These are phyloP conservation scores for Trametes coccinea DNA, from an alignment of 768 basidiomycete species.

Conservation along the genomic window DNA sequence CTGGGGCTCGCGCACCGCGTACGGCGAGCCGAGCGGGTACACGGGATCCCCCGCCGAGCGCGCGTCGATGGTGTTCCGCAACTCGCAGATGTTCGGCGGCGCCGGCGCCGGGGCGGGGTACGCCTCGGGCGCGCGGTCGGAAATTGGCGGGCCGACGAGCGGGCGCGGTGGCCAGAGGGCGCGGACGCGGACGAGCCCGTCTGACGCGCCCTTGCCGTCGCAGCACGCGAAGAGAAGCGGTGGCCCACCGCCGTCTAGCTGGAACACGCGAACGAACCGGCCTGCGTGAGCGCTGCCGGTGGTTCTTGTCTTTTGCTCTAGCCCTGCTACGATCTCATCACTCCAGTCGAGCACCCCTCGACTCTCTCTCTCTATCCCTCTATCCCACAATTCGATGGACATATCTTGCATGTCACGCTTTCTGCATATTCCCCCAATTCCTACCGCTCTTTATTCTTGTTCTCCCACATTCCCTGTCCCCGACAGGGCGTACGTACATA, in stretches of 20 bases:
- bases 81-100: conserved; percentile 15
- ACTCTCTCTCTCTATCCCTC: neutral
- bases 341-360: neutral
- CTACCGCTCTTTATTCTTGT: neutral
- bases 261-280: conserved; percentile 26
- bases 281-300: conserved; percentile 7
- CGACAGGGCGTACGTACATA: neutral
- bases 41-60: conserved; percentile 29
- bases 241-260: conserved; percentile 37
- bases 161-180: conserved; percentile 25
- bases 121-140: conserved; percentile 17
- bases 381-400: neutral
- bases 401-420: conserved; percentile 1
- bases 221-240: conserved; percentile 12
- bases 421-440: neutral
- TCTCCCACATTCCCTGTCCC: neutral
- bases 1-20: conserved; percentile 64
- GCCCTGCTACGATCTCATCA: neutral
- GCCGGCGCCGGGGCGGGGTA: conserved; percentile 6
- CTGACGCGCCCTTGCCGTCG: conserved; percentile 24
- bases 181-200: conserved; percentile 35
- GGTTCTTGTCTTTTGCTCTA: neutral
- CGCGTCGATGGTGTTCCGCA: conserved; percentile 27
- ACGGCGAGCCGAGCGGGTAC: conserved; percentile 62
- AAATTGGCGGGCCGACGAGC: conserved; percentile 19